Evolutionary conservation across 768 basidiomycete species (phyloP).

Genomic region (Daedalea quercina): DNA sequence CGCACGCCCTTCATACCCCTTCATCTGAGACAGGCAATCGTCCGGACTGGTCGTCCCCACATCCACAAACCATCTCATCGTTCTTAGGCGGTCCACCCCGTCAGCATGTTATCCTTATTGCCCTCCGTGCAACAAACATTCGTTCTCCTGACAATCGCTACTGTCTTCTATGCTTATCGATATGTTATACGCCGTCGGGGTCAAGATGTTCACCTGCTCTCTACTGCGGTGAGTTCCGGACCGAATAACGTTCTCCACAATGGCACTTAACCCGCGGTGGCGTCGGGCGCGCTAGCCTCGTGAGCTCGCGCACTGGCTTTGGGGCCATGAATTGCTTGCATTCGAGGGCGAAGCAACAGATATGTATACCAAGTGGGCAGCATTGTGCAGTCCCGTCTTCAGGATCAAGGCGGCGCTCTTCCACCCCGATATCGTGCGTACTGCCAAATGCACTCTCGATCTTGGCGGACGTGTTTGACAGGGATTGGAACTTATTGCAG

Average conservation of each 20-base stretch:
- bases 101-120: neutral
- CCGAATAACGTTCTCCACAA: neutral
- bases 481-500: slow-evolving; percentile 11
- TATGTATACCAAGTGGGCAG: slow-evolving; percentile 29
- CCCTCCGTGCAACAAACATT: neutral
- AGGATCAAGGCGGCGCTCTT: slow-evolving; percentile 32
- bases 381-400: slow-evolving; percentile 27
- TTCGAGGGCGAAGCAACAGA: slow-evolving; percentile 27
- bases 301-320: slow-evolving; percentile 18
- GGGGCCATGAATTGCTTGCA: slow-evolving; percentile 31
- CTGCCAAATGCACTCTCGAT: neutral
- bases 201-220: slow-evolving; percentile 13
- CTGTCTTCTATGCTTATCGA: slow-evolving; percentile 11
- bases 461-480: neutral
- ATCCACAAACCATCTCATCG: neutral
- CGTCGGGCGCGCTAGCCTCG: slow-evolving; percentile 6
- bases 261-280: neutral
- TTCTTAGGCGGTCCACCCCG: neutral
- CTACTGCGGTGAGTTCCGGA: slow-evolving; percentile 12
- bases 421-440: slow-evolving; percentile 31
- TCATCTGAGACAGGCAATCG: neutral
- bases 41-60: neutral
- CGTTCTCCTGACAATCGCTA: slow-evolving; percentile 7
- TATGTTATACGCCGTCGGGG: slow-evolving; percentile 7
- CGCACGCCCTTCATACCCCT: too few relatives aligned